These are phyloP conservation scores for Gracilaria vermiculophylla DNA, from an alignment of 23 red algal species.

Conservation along the genomic window DNA sequence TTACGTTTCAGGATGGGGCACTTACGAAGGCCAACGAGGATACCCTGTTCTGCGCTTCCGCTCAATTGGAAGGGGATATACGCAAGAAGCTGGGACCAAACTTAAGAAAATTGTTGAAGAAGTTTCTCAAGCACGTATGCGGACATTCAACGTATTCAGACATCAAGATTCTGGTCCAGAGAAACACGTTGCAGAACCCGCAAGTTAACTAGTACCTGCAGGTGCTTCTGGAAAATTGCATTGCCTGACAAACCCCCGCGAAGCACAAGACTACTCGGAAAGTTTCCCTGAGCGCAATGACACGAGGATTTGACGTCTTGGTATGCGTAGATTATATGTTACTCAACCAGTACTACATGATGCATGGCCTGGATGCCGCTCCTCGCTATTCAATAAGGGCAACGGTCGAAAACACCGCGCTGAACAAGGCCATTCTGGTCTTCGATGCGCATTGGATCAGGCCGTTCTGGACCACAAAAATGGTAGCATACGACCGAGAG, in stretches of 20 bases:
- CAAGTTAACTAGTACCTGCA: conserved; percentile 28
- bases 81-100: background rate
- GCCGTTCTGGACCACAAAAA: background rate
- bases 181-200: background rate
- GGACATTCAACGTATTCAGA: conserved; percentile 15
- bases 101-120: conserved; percentile 4
- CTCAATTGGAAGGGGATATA: background rate
- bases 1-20: background rate
- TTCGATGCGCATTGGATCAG: conserved; percentile 15
- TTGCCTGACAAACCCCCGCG: background rate
- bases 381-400: conserved; percentile 5
- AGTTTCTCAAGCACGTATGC: conserved; percentile 22
- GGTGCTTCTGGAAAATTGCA: background rate
- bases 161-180: conserved; percentile 10
- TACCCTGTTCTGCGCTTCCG: background rate
- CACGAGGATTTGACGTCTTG: conserved; percentile 2
- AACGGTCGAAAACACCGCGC: background rate
- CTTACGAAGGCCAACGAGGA: background rate
- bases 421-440: background rate
- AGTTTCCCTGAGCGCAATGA: background rate
- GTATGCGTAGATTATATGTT: conserved; percentile 25
- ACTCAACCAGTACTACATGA: background rate
- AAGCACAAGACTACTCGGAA: conserved; percentile 4
- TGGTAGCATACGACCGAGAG: background rate
- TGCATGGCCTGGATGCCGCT: background rate